Base-by-base conservation (phyloP, 2,329 filamentous ascomycete genomes). In the Fusarium protoensiforme region DNA sequence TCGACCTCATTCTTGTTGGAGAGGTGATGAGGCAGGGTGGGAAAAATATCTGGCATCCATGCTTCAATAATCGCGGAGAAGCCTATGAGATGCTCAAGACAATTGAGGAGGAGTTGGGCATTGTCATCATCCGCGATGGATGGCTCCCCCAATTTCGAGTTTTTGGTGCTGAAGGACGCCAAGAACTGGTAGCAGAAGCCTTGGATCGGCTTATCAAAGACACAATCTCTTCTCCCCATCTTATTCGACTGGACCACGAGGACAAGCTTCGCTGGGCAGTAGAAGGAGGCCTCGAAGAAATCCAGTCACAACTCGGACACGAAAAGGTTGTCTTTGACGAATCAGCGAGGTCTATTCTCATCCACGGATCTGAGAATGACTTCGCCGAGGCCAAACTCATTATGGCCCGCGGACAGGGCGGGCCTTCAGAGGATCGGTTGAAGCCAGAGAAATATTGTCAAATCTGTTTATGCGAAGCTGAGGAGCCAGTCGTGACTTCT, bases 401-500 rank as follows among this genome's bases (percentile, higher is more conserved):
- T 16, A 24, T 38, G 7, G 2, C 39, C 36, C 16, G 1, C 1
- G 14, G 16, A 6, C 22, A 10, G 2, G 7, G 18, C 1, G 8
- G 33, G 2, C 3, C 20, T 1, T 13, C 16, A 14, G 7, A 33
- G 62, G 60, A n/a, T 56, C 66, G 8, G 13, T 65, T 6, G 13
- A 61, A 24, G 41, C 29, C 10, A 13, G 24, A 59, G 72, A 79
- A 54, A 83, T 83, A 67, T 5, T 71, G 69, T 7, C 60, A 80
- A 0, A 77, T 83, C 8, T 86, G 84, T 62, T 83, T 78, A 75
- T 80, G 71, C 14, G 78, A 80, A 29, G 80, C 80, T 1, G 81
- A 84, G n/a, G 76, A 83, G 6, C 72, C 81, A 1, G 64, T 86
- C 14, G 72, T 46, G 11, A 83, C 79, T 7, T 46, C 59, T 2